Conservation (phyloP, 192 early-diverging fungal species). For the Phycomyces nitens region DNA sequence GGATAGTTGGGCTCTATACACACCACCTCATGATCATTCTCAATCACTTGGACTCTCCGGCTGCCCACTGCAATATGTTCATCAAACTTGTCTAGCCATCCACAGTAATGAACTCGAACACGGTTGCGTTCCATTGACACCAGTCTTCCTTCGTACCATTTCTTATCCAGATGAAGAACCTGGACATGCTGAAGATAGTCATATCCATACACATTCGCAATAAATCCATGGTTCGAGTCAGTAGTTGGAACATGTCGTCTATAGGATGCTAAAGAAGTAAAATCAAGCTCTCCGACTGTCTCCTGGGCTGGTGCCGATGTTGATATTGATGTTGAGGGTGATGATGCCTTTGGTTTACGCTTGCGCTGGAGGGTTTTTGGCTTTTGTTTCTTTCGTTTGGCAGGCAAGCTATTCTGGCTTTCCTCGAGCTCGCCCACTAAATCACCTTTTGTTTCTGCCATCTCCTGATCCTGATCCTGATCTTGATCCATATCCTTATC, state of each 20-base stretch:
- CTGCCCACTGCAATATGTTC: conserved; percentile 34
- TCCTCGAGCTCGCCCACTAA: not conserved
- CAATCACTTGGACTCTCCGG: conserved; percentile 29
- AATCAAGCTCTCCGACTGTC: not conserved
- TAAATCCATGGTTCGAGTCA: conserved; percentile 14
- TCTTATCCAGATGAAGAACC: conserved; percentile 33
- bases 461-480: no score
- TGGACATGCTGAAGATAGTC: conserved; percentile 40
- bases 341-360: no score
- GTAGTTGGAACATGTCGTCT: not conserved
- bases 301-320: no score
- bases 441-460: not conserved
- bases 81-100: conserved; percentile 28
- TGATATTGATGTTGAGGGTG: no score
- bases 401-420: conserved; percentile 3
- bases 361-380: no score
- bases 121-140: conserved; percentile 31
- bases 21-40: conserved; percentile 32
- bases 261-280: not conserved
- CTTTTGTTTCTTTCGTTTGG: not conserved
- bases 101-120: conserved; percentile 40
- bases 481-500: no score
- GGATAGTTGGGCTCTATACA: conserved; percentile 27
- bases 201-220: conserved; percentile 38
- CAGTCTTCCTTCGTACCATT: conserved; percentile 38